Evolutionary conservation across 192 early-diverging fungal species (phyloP).

Genomic region (Allomyces macrogynus): DNA sequence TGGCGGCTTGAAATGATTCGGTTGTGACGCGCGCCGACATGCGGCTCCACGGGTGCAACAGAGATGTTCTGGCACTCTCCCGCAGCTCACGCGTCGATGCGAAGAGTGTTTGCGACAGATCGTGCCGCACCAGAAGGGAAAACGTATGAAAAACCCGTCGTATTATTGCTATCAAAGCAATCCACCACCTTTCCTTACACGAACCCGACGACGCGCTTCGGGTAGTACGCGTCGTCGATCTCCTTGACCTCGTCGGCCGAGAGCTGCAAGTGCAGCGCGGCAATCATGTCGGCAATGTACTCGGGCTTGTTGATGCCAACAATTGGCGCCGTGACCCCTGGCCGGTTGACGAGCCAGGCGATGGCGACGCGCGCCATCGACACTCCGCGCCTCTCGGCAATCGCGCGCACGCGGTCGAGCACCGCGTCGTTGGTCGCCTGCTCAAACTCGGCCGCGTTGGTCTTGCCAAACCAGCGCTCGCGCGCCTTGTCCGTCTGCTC

Average conservation of each 20-base stretch:
- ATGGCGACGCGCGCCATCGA: conserved; percentile 23
- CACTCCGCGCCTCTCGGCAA: conserved; percentile 16
- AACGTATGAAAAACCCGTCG: too few species aligned
- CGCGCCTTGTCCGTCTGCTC: conserved; percentile 7
- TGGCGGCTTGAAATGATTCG: too few species aligned
- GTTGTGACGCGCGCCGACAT: too few species aligned
- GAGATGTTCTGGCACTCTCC: too few species aligned
- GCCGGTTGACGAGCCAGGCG: conserved; percentile 14
- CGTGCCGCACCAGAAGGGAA: too few species aligned
- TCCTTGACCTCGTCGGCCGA: conserved; percentile 5
- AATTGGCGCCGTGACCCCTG: conserved; percentile 10
- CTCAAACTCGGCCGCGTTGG: background rate
- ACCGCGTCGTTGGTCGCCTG: conserved; percentile 9
- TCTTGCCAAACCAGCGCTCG: conserved; percentile 6
- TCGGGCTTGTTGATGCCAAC: conserved; percentile 8
- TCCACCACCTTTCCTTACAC: too few species aligned
- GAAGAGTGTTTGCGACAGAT: too few species aligned
- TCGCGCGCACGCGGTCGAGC: conserved; percentile 16
- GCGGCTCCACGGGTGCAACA: too few species aligned
- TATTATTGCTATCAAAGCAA: too few species aligned
- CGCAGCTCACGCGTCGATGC: too few species aligned
- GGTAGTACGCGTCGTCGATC: background rate
- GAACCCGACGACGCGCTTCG: too few species aligned
- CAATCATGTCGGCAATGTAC: conserved; percentile 9
- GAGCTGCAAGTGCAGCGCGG: conserved; percentile 7